phyloP scores from a whole-genome alignment of 805 yeast species.

The Yarrowia sp. region DNA sequence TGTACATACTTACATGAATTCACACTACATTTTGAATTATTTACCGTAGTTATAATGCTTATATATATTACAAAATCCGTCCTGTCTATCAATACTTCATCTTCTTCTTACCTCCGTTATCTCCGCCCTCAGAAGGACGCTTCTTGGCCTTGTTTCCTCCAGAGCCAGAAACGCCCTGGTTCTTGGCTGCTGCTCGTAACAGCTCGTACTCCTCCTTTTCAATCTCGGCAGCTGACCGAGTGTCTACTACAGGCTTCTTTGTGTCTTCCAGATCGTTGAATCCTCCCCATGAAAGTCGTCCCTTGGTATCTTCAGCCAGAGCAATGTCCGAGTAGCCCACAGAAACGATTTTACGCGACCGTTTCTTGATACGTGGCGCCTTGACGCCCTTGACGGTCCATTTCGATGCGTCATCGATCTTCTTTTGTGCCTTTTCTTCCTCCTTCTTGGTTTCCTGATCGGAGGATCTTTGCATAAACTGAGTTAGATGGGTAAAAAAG shows the following conservation, averaged over 20 bases:
- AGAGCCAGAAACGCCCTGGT: constrained; percentile 22
- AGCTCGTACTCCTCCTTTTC: background rate
- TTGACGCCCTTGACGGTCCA: constrained; percentile 9
- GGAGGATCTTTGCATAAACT: constrained; percentile 22
- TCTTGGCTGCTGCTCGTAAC: constrained; percentile 15
- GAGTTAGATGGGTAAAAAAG: constrained; percentile 2
- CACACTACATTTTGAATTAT: no score
- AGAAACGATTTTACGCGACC: constrained; percentile 4
- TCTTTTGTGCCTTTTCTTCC: constrained; percentile 17
- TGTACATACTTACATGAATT: no score
- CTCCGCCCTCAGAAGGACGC: constrained; percentile 21
- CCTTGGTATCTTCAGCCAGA: constrained; percentile 9
- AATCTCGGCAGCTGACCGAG: background rate
- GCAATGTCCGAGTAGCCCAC: constrained; percentile 21
- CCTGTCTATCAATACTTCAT: background rate
- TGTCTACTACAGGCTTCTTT: background rate
- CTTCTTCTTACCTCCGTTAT: constrained; percentile 3
- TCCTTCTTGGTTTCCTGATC: constrained; percentile 8
- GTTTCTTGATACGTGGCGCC: background rate
- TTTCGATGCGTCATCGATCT: constrained; percentile 21
- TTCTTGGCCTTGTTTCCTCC: constrained; percentile 17
- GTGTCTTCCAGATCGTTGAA: constrained; percentile 15
- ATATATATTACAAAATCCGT: background rate
- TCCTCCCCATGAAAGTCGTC: constrained; percentile 18
- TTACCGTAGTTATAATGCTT: background rate